Conservation (phyloP, 2,329 filamentous ascomycete genomes). For the Trichoderma aggressivum region DNA sequence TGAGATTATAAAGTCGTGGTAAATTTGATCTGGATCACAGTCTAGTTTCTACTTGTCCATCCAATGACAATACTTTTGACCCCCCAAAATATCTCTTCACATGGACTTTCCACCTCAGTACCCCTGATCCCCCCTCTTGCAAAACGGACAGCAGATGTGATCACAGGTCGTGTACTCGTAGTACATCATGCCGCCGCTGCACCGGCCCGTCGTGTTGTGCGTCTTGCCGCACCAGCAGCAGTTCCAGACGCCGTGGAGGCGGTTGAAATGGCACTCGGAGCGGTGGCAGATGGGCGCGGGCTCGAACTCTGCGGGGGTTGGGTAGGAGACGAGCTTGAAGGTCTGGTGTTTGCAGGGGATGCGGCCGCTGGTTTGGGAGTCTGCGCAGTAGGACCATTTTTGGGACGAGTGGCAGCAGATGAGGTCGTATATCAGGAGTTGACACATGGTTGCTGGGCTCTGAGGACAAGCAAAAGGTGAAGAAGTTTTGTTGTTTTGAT, state of each 20-base stretch:
- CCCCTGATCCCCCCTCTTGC: conserved; percentile 34
- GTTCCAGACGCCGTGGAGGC: conserved; percentile 49
- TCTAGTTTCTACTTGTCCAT: not conserved
- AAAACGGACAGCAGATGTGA: conserved; percentile 52
- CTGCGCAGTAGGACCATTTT: conserved; percentile 43
- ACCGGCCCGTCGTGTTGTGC: conserved; percentile 49
- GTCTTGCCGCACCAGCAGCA: conserved; percentile 56
- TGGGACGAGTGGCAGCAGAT: conserved; percentile 50
- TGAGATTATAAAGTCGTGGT: not conserved
- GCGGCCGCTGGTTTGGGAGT: conserved; percentile 35
- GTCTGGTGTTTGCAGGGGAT: conserved; percentile 43
- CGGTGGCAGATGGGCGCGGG: conserved; percentile 39
- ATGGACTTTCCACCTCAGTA: not conserved
- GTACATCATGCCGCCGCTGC: conserved; percentile 51
- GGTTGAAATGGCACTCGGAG: conserved; percentile 48
- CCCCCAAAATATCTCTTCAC: not conserved
- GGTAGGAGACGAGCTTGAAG: conserved; percentile 44
- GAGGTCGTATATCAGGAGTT: conserved; percentile 48
- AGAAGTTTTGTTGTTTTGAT: not conserved
- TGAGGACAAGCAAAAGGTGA: not conserved
- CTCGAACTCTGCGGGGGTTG: conserved; percentile 42
- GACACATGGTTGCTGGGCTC: conserved; percentile 42
- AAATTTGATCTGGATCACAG: not conserved
- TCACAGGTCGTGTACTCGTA: conserved; percentile 49
- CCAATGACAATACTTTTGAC: not conserved